Evolutionary conservation across 73 alveolate species (phyloP).

Genomic region (Effrenium voratum): DNA sequence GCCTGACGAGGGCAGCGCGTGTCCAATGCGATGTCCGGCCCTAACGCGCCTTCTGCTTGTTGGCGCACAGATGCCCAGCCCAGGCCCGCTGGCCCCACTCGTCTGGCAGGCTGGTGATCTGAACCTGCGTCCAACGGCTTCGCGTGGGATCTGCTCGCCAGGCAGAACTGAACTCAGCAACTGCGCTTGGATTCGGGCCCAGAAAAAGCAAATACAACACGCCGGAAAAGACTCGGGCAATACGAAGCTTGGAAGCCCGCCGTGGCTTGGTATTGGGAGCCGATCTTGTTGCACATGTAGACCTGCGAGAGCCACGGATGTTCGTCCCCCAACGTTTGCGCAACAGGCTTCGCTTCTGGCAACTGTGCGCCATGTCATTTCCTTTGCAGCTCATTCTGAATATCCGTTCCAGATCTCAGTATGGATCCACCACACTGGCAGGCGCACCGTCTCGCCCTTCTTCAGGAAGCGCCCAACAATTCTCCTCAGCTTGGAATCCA

Average conservation of each 20-base stretch:
- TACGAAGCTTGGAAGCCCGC: neutral
- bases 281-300: conserved; percentile 64
- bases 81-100: conserved; percentile 90
- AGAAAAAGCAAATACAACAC: neutral
- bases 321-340: neutral
- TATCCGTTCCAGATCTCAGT: neutral
- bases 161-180: no score
- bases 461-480: conserved; percentile 65
- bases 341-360: no score
- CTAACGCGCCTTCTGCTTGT: conserved; percentile 63
- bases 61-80: conserved; percentile 72
- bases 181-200: no score
- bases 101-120: conserved; percentile 54
- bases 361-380: no score
- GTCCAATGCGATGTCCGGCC: neutral
- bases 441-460: conserved; percentile 69
- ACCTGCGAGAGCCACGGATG: conserved; percentile 8
- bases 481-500: neutral
- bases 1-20: neutral
- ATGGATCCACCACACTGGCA: neutral
- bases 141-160: no score
- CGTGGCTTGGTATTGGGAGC: conserved; percentile 73
- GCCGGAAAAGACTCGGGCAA: neutral
- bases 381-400: no score
- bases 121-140: conserved; percentile 61